A percentile compares a stretch with the other conserved stretches of the same genome.
These are phyloP conservation scores for Cadophora malorum DNA, from an alignment of 2,329 filamentous ascomycete genomes.

Conservation along the genomic window DNA sequence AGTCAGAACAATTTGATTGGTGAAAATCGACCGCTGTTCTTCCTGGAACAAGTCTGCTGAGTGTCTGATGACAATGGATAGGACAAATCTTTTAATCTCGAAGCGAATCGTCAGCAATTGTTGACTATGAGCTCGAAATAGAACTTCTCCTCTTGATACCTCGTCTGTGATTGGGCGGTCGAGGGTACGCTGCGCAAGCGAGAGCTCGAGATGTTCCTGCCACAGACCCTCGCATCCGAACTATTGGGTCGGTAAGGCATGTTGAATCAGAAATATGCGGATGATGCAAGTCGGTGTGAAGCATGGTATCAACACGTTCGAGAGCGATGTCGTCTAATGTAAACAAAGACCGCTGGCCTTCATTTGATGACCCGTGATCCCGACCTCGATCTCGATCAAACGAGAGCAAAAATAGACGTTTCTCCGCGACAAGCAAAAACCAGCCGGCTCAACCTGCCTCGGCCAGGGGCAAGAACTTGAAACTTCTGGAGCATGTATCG, in stretches of 20 bases:
- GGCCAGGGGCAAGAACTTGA: conserved; percentile 8
- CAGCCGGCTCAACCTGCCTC: conserved; percentile 25
- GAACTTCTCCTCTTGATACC: neutral
- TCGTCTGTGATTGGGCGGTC: conserved; percentile 14
- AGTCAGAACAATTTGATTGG: conserved; percentile 25
- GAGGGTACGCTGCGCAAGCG: neutral
- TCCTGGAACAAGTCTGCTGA: conserved; percentile 20
- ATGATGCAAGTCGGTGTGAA: neutral
- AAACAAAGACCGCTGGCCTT: conserved; percentile 16
- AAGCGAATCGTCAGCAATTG: conserved; percentile 9
- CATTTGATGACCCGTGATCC: neutral
- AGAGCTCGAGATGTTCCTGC: neutral
- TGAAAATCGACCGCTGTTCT: conserved; percentile 17
- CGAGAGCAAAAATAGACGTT: conserved; percentile 28
- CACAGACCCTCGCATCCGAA: neutral
- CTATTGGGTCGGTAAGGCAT: neutral
- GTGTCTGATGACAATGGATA: conserved; percentile 5
- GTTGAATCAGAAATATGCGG: neutral
- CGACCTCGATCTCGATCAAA: conserved; percentile 16
- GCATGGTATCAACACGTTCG: neutral
- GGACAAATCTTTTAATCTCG: neutral
- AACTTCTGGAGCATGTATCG: conserved; percentile 12
- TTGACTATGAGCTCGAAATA: conserved; percentile 13
- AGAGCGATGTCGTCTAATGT: conserved; percentile 9
- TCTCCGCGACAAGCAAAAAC: conserved; percentile 26